These are phyloP conservation scores for Plantago elongata DNA, from an alignment of 257 asterid species.

Conservation along the genomic window DNA sequence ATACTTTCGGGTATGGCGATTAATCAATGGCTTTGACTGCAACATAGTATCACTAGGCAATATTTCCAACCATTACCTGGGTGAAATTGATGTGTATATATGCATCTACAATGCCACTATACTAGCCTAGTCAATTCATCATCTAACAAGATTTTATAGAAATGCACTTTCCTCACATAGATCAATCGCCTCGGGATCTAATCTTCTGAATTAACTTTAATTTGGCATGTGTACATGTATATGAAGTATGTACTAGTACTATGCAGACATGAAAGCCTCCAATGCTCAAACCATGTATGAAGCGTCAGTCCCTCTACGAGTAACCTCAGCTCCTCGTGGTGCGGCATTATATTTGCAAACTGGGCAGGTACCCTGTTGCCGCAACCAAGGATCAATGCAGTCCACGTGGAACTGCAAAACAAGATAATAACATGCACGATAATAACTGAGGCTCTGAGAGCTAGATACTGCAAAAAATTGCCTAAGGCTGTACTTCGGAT, in stretches of 20 bases:
- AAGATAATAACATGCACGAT: background rate
- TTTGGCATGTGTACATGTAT: background rate
- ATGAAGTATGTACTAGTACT: background rate
- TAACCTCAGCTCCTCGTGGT: constrained; percentile 55
- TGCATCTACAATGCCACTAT: no score
- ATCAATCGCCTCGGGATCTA: background rate
- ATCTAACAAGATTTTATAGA: no score
- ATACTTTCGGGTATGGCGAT: no score
- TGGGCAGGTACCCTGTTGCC: constrained; percentile 98
- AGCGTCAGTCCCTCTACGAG: constrained; percentile 49
- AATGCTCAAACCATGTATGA: constrained; percentile 48
- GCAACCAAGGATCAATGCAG: constrained; percentile 97
- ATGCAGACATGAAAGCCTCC: background rate
- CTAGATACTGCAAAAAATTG: no score
- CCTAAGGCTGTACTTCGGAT: no score
- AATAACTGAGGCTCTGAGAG: no score
- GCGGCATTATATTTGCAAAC: constrained; percentile 91
- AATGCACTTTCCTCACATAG: no score
- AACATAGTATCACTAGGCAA: no score
- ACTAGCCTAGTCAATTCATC: no score
- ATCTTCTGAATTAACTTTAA: background rate
- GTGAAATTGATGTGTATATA: no score
- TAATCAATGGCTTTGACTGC: no score
- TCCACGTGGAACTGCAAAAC: constrained; percentile 77
- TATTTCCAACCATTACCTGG: no score